Percentiles rank a stretch among this genome's conserved stretches.
phyloP scores from a whole-genome alignment of 495 filamentous ascomycete species.

The Chaetomium fimeti region DNA sequence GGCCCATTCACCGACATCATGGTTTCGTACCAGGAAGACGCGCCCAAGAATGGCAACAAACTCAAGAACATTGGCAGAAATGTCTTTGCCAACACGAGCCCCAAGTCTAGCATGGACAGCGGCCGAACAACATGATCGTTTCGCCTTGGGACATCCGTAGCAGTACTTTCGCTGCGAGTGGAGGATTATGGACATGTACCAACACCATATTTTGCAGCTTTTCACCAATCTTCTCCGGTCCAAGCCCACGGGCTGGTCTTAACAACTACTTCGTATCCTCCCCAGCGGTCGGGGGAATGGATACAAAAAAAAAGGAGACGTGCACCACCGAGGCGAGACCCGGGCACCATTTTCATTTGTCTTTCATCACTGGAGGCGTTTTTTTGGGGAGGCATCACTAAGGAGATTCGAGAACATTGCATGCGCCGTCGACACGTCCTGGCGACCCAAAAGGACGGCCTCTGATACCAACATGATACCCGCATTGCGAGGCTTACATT shows the following conservation, averaged over 20 bases:
- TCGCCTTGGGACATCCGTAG: slow-evolving; percentile 1
- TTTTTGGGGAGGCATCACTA: neutral
- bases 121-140: slow-evolving; percentile 26
- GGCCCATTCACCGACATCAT: slow-evolving; percentile 55
- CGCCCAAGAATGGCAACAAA: slow-evolving; percentile 44
- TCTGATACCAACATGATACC: slow-evolving; percentile 25
- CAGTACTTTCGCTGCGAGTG: neutral
- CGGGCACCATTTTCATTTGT: slow-evolving; percentile 12
- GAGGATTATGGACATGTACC: slow-evolving; percentile 11
- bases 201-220: slow-evolving; percentile 9
- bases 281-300: neutral
- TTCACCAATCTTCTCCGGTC: neutral
- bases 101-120: slow-evolving; percentile 48
- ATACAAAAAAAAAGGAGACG: neutral
- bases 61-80: slow-evolving; percentile 49
- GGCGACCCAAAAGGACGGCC: slow-evolving; percentile 15
- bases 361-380: slow-evolving; percentile 14
- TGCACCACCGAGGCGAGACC: neutral
- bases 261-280: neutral
- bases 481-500: slow-evolving; percentile 25
- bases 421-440: slow-evolving; percentile 22
- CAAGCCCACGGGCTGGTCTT: neutral
- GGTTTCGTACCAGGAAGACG: slow-evolving; percentile 43
- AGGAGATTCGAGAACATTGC: slow-evolving; percentile 5
- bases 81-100: slow-evolving; percentile 48